Evolutionary conservation across 768 basidiomycete genomes (phyloP), one percentile per base, ranked within the genome.

Genomic region (Astraeus odoratus): DNA sequence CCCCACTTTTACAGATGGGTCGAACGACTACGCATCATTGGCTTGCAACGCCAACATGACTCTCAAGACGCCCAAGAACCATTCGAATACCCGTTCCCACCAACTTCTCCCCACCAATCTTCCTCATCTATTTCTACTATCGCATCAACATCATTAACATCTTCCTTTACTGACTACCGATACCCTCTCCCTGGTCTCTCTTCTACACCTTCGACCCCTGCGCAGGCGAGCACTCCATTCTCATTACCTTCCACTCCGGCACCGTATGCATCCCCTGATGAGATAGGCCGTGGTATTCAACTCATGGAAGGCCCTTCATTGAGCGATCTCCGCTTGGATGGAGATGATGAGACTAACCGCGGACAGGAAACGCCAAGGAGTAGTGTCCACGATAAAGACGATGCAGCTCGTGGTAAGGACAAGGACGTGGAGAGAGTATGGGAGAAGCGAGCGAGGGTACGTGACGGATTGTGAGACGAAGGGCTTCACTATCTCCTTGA

Each of bases 11-110:
- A 35, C 55, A 87, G 85, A 34, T 93, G 90, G 90, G 85, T 92
- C 26, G 85, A 86, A 38, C 78, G 89, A 4, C 68, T 92, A 13
- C 78, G 85, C 2, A 72, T 83, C 25, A 76, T 93, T 31, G 89
- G 90, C 5, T 65, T 91, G 31, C 83, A 87, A 51, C 76, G 87
- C 12, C 74, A 67, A 30, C 49, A 43, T 49, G 57, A 49, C 24
- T 8, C 43, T 2, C 53, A 57, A 8, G 60, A 58, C n/a, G 37
- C n/a, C n/a, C n/a, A 18, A 31, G 50, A 51, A 19, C 24, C 18
- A 1, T 29, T 41, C 18, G 50, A 40, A 26, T 36, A 16, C 16
- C 19, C 22, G 43, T 25, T 49, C 38, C 9, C 39, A 19, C 5
- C 10, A n/a, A 4, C n/a, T 31, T 31, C 30, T 31, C 30, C n/a